phyloP scores from a whole-genome alignment of 106 monocot genomes.

The Acanthochlamys bracteata region DNA sequence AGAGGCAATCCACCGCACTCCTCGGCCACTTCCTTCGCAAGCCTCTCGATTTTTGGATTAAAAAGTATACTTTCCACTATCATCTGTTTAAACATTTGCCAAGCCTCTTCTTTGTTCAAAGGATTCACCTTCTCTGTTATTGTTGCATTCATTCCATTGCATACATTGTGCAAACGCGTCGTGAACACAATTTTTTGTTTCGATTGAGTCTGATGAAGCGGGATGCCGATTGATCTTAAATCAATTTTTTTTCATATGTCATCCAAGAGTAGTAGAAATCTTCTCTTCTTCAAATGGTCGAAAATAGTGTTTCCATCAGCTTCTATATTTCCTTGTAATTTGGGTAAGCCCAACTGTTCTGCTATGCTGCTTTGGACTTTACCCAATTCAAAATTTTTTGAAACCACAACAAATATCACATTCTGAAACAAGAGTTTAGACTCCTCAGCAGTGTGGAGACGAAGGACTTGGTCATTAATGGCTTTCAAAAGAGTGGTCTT shows the following conservation, averaged over 20 bases:
- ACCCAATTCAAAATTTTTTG: background rate
- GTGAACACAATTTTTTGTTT: constrained; percentile 13
- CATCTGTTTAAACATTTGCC: constrained; percentile 7
- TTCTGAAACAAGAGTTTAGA: background rate
- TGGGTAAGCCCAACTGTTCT: background rate
- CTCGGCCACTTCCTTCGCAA: constrained; percentile 11
- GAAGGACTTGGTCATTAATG: constrained; percentile 8
- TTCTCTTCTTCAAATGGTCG: constrained; percentile 7
- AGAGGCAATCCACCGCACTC: constrained; percentile 24
- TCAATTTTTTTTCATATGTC: constrained; percentile 17
- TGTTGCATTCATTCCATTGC: constrained; percentile 3
- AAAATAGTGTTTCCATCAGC: background rate
- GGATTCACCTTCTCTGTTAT: background rate
- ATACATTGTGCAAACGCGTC: background rate
- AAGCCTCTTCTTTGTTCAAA: constrained; percentile 4
- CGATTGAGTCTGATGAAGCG: background rate
- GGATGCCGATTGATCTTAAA: constrained; percentile 4
- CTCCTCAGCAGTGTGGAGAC: background rate
- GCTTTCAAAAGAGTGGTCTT: constrained; percentile 1
- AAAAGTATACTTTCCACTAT: background rate
- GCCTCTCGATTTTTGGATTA: background rate
- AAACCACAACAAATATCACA: background rate
- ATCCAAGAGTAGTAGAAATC: constrained; percentile 19
- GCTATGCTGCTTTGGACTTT: constrained; percentile 4
- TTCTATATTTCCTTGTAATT: too few species aligned